phyloP scores from a whole-genome alignment of 805 yeast genomes.

The Lipomyces orientalis region DNA sequence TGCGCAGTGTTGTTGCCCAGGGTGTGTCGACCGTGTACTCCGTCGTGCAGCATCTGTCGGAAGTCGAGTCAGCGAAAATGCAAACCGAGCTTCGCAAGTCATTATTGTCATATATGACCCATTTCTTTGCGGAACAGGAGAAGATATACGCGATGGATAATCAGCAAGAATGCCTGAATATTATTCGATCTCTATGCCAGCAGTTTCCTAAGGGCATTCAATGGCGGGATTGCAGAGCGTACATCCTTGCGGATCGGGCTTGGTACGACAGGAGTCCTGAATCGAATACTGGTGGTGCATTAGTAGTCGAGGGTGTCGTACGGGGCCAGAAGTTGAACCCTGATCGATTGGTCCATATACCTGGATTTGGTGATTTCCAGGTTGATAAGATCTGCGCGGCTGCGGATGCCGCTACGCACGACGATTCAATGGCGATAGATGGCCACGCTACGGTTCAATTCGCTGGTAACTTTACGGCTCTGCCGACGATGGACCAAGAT shows the following conservation, averaged over 20 bases:
- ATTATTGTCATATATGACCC: constrained; percentile 66
- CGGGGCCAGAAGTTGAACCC: constrained; percentile 77
- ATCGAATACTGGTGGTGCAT: constrained; percentile 14
- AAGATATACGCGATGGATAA: constrained; percentile 74
- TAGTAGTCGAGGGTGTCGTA: constrained; percentile 72
- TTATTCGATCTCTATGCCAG: constrained; percentile 79
- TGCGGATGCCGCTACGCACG: constrained; percentile 46
- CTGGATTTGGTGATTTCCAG: constrained; percentile 89
- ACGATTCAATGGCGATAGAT: constrained; percentile 42
- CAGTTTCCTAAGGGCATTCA: constrained; percentile 80
- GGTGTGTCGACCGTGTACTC: constrained; percentile 86
- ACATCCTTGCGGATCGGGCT: constrained; percentile 74
- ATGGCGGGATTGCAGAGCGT: constrained; percentile 96
- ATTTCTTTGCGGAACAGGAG: constrained; percentile 82
- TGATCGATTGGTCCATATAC: constrained; percentile 80
- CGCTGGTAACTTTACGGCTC: constrained; percentile 33
- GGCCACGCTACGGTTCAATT: constrained; percentile 31
- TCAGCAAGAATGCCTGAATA: constrained; percentile 70
- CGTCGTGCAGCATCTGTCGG: constrained; percentile 73
- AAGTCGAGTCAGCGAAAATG: constrained; percentile 72
- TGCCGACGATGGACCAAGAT: constrained; percentile 43
- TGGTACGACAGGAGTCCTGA: constrained; percentile 50
- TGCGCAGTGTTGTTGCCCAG: constrained; percentile 87
- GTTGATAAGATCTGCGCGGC: constrained; percentile 63
- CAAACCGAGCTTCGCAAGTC: constrained; percentile 74